Evolutionary conservation across 768 basidiomycete species (phyloP).

Genomic region (Agaricus subrufescens): DNA sequence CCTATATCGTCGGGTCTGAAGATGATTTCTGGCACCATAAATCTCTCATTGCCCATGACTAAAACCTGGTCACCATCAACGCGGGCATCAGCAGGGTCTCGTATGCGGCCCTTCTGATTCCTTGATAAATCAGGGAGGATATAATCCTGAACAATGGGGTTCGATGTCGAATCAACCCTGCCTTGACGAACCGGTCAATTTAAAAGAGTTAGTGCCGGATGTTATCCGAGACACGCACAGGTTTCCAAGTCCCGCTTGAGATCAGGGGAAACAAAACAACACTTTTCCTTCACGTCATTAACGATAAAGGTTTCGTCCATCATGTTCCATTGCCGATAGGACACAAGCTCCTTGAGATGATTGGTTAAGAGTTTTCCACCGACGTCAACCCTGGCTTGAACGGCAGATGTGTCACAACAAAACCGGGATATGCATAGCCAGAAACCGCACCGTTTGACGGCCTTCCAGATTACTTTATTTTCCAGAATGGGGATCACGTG

Average conservation of each 20-base stretch:
- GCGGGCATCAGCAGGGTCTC: slow-evolving; percentile 46
- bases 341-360: slow-evolving; percentile 89
- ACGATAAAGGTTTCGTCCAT: slow-evolving; percentile 95
- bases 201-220: neutral
- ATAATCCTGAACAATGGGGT: slow-evolving; percentile 81
- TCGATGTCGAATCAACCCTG: slow-evolving; percentile 52
- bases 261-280: slow-evolving; percentile 78
- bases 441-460: slow-evolving; percentile 67
- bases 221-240: slow-evolving; percentile 36
- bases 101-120: slow-evolving; percentile 56
- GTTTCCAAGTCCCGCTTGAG: slow-evolving; percentile 72
- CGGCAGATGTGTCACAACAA: neutral
- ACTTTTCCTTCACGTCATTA: slow-evolving; percentile 87
- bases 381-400: slow-evolving; percentile 70
- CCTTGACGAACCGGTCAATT: slow-evolving; percentile 8
- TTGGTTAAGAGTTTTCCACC: slow-evolving; percentile 96
- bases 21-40: slow-evolving; percentile 87
- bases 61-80: slow-evolving; percentile 65
- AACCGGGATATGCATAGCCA: slow-evolving; percentile 11
- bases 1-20: slow-evolving; percentile 91
- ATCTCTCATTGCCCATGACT: slow-evolving; percentile 87
- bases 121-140: slow-evolving; percentile 83
- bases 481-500: slow-evolving; percentile 83
- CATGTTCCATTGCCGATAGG: slow-evolving; percentile 97
- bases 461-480: slow-evolving; percentile 70